Base-by-base conservation (phyloP, 495 filamentous ascomycete genomes). In the Evansstolkia leycettana region DNA sequence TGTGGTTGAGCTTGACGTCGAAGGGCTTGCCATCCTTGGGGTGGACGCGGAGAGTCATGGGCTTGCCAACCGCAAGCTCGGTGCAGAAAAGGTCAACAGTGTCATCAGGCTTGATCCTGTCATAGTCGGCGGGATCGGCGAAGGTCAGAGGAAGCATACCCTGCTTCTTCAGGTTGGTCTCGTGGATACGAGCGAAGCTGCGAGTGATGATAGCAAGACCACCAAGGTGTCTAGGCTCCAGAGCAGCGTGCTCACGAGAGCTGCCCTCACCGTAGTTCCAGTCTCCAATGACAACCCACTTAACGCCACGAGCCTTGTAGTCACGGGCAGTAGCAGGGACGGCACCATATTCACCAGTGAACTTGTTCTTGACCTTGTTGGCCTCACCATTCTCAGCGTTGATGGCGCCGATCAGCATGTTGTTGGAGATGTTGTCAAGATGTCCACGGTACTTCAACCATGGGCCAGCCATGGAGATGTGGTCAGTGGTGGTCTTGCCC, bases 121-220 rank as follows among this genome's bases (percentile, higher is more conserved):
- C 90, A 63, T 98, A 98, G 64, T 98, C 90, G 55, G 78, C 92
- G 17, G 92, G 90, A 54, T 95, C 78, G 35, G 75, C 57, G 67
- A 98, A 98, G 46, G 87, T 94, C 33, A 98, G 73, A 51, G 90
- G 90, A 67, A 98, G 84, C 86, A 98, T 90, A 69, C 90, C 90
- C 75, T 98, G 90, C 80, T 98, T 98, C 84, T 98, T 98, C 69
- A 98, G 66, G 75, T 98, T 98, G 69, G 90, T 98, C 72, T 98
- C 90, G 75, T 98, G 90, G 57, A 98, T 98, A 82, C 90, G 92
- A 52, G 90, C 90, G 59, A 98, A 98, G 50, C 75, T 82, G 55
- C 84, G 78, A 59, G 82, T 88, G 64, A 98, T 92, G 75, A 98
- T 92, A 49, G 92, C 90, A 45, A 95, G 75, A 60, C 87, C 90